These are phyloP conservation scores for Pistacia integerrima DNA, from an alignment of 345 rosid genomes.

Conservation along the genomic window DNA sequence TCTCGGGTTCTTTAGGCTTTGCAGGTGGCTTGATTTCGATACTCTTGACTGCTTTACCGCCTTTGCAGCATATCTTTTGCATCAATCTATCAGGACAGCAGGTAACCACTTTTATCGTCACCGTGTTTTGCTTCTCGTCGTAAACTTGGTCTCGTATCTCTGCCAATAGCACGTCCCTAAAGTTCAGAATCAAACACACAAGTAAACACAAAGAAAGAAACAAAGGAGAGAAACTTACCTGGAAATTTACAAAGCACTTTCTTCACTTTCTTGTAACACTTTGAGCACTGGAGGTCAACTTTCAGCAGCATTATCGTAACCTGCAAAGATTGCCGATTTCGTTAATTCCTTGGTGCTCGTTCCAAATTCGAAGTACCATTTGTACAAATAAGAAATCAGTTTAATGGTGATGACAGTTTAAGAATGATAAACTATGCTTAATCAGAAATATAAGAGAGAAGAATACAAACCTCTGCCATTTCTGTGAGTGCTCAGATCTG, in stretches of 20 bases:
- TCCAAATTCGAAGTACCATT: too few species aligned
- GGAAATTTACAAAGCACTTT: conserved; percentile 64
- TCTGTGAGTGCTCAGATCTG: neutral
- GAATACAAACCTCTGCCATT: neutral
- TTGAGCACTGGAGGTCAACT: conserved; percentile 69
- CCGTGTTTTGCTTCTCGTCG: conserved; percentile 68
- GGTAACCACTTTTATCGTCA: conserved; percentile 68
- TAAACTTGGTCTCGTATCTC: conserved; percentile 66
- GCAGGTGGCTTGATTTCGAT: conserved; percentile 40
- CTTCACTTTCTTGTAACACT: conserved; percentile 78
- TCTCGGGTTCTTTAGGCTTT: conserved; percentile 22
- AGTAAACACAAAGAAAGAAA: too few species aligned
- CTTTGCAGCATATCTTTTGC: conserved; percentile 56
- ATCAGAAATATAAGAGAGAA: too few species aligned
- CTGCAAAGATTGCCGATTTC: conserved; percentile 23
- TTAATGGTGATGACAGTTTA: too few species aligned
- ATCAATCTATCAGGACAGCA: conserved; percentile 73
- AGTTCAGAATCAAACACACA: too few species aligned
- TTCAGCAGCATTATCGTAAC: conserved; percentile 66
- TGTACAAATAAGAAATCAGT: too few species aligned
- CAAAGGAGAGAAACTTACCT: conserved; percentile 47
- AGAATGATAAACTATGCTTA: too few species aligned
- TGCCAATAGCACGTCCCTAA: conserved; percentile 6
- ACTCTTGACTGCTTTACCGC: conserved; percentile 53
- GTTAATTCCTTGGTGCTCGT: too few species aligned